Evolutionary conservation across 192 early-diverging fungal genomes (phyloP), one percentile per base, ranked within the genome.

Genomic region (Geosiphon pyriformis): DNA sequence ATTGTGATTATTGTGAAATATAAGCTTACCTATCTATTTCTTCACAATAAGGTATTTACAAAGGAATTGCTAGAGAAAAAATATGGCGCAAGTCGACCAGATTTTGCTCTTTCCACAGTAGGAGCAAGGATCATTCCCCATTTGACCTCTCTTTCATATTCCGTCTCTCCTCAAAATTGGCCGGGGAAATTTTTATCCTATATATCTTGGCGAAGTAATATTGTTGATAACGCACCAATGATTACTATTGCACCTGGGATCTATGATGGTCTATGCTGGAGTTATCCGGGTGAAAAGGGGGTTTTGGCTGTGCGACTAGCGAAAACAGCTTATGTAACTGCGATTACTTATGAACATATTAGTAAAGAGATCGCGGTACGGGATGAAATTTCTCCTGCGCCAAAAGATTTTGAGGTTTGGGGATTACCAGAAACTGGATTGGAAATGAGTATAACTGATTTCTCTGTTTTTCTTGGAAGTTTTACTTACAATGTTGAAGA

Each of bases 231-330:
- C 52, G 50, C 63, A 23, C 63, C 63, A 25, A 23, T 54, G 3
- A 65, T 51, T 30, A 80, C 76, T 18, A 59, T 84, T 15, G 51
- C 70, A 30, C 78, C 78, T 0, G 65, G 73, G 35, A 77, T 76
- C 12, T 79, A 85, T 26, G 74, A 86, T 17, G 90, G 90, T 29
- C 80, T 87, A 67, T 92, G 90, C 67, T 92, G 90, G 90, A 79
- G 85, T 0, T 88, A 90, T 84, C 68, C 69, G 1, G 87, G 88
- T 8, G 71, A 76, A 42, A 33, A 71, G 17, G 90, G 90, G 0
- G 80, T 83, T 33, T 61, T 92, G n/a, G 88, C 80, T 0, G 76
- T 92, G 15, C 79, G 76, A 11, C 65, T 92, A 56, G 75, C 82
- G 2, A 68, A 83, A 61, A 68, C 78, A 20, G 82, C 89, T 30